These are phyloP conservation scores for Marasmius tenuissimus DNA, from an alignment of 1,284 basidiomycete genomes.

Conservation along the genomic window DNA sequence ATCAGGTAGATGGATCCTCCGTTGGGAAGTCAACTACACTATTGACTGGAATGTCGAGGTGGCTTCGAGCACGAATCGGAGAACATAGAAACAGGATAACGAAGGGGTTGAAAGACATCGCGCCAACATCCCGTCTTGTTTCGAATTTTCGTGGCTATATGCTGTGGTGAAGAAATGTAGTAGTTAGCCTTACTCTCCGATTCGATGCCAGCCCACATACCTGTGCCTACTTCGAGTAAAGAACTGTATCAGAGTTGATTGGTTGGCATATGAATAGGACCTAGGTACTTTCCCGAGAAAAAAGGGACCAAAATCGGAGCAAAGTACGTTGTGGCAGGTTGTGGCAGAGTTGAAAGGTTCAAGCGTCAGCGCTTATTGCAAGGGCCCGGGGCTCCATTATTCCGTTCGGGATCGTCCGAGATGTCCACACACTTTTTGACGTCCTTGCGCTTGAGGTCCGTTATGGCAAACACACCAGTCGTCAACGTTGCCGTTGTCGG, in stretches of 20 bases:
- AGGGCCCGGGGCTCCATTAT: background rate
- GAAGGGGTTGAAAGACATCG: too few relatives aligned
- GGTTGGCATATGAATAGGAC: background rate
- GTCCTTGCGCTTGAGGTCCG: background rate
- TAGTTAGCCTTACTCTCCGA: too few relatives aligned
- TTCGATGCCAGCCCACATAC: too few relatives aligned
- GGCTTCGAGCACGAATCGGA: too few relatives aligned
- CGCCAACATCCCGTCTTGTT: too few relatives aligned
- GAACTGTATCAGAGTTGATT: background rate
- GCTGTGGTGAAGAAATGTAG: too few relatives aligned
- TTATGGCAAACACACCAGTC: background rate
- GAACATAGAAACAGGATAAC: too few relatives aligned
- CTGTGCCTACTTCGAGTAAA: too few relatives aligned
- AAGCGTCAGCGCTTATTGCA: background rate
- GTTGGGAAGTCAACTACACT: too few relatives aligned
- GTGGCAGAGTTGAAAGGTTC: background rate
- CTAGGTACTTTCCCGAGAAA: background rate
- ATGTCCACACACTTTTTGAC: background rate
- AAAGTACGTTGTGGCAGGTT: background rate
- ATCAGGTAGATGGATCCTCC: too few relatives aligned
- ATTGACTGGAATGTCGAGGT: too few relatives aligned
- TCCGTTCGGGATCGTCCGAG: background rate
- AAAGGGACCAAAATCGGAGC: background rate
- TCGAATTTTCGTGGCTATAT: too few relatives aligned
- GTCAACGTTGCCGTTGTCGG: slow-evolving; percentile 79